Conservation (phyloP, 176 grass and related monocot genomes). For the Rhynchospora tenuis region DNA sequence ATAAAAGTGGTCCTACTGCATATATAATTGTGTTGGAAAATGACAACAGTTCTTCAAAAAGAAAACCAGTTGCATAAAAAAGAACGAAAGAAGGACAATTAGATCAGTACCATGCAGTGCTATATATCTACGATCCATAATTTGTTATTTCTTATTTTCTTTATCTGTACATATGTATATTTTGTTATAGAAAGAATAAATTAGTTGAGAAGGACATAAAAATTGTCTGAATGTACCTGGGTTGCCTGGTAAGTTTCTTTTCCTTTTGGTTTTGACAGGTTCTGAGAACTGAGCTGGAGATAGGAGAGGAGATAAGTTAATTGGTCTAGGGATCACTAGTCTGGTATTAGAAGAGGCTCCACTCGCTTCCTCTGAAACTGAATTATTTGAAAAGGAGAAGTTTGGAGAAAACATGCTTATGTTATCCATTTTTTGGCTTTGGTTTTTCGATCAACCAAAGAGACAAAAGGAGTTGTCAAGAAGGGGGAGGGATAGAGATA, state of each 20-base stretch:
- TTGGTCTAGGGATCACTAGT: constrained; percentile 31
- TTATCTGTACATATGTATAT: background rate
- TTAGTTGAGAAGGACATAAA: background rate
- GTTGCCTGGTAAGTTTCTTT: constrained; percentile 82
- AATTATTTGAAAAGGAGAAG: constrained; percentile 51
- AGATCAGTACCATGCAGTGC: too few species aligned
- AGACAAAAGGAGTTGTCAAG: constrained; percentile 26
- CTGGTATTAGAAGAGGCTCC: constrained; percentile 47
- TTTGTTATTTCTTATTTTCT: too few species aligned
- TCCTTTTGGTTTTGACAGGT: constrained; percentile 49
- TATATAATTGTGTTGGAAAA: background rate
- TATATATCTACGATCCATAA: too few species aligned
- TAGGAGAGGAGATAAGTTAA: constrained; percentile 39
- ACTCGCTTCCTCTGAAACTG: constrained; percentile 45
- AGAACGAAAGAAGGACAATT: background rate
- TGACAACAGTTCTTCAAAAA: background rate
- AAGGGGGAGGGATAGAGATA: constrained; percentile 33
- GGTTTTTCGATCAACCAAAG: constrained; percentile 16
- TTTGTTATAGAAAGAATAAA: background rate
- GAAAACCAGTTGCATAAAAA: background rate
- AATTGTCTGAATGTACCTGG: constrained; percentile 49
- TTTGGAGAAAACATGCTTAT: constrained; percentile 27
- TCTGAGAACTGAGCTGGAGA: background rate
- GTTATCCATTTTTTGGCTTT: constrained; percentile 27
- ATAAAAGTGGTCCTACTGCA: background rate